Evolutionary conservation across 108 stramenopile genomes (phyloP).

Genomic region (Bacterosira constricta): DNA sequence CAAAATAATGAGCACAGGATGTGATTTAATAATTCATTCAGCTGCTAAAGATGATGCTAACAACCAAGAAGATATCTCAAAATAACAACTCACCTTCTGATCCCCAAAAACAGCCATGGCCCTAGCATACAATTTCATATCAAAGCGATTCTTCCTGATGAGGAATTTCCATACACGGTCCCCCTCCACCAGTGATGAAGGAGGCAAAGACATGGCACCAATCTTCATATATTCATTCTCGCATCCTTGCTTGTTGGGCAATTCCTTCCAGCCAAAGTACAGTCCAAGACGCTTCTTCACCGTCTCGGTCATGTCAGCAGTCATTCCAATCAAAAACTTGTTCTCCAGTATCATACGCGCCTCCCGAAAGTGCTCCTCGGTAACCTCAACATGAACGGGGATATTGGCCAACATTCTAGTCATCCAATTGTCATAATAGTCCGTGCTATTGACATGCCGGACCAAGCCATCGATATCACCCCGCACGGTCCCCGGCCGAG

Average conservation of each 20-base stretch:
- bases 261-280: constrained; percentile 49
- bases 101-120: constrained; percentile 32
- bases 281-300: constrained; percentile 25
- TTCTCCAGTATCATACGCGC: constrained; percentile 41
- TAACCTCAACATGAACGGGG: neutral
- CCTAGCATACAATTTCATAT: constrained; percentile 40
- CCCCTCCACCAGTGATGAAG: constrained; percentile 16
- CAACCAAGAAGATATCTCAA: too few relatives aligned
- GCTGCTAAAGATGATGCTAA: too few relatives aligned
- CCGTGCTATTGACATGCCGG: constrained; percentile 8
- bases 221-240: constrained; percentile 19
- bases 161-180: constrained; percentile 31
- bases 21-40: too few relatives aligned
- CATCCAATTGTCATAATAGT: constrained; percentile 49
- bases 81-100: too few relatives aligned
- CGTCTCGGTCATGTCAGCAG: constrained; percentile 25
- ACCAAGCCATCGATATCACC: constrained; percentile 30
- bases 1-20: too few relatives aligned
- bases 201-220: neutral
- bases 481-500: neutral
- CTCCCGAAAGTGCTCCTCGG: constrained; percentile 34
- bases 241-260: constrained; percentile 20
- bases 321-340: constrained; percentile 48
- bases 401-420: constrained; percentile 42
- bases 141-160: constrained; percentile 21